Percentiles rank a stretch among this genome's conserved stretches.
Conservation (phyloP, 768 basidiomycete genomes). For the Trametes villosa region DNA sequence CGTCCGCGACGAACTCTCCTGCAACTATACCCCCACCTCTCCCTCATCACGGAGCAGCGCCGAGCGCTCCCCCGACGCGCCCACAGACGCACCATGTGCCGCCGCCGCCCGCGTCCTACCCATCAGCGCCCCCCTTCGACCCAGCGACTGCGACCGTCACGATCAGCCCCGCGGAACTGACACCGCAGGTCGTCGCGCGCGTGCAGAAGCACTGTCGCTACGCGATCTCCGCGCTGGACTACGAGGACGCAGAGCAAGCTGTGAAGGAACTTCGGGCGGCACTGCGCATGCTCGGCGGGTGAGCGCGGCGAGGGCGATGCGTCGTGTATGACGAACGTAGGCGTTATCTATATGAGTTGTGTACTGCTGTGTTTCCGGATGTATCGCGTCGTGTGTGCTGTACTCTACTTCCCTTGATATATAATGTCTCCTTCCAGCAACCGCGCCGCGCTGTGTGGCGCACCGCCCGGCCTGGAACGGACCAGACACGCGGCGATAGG, state of each 20-base stretch:
- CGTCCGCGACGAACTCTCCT: conserved; percentile 24
- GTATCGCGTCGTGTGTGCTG: not conserved
- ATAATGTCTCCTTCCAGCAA: not conserved
- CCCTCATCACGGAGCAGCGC: conserved; percentile 18
- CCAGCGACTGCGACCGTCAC: conserved; percentile 25
- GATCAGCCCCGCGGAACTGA: conserved; percentile 48
- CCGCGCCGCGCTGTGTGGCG: not conserved
- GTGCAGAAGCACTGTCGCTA: conserved; percentile 92
- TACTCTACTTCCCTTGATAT: conserved; percentile 8
- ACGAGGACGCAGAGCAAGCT: conserved; percentile 90
- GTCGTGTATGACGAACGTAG: not conserved
- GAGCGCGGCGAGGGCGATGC: not conserved
- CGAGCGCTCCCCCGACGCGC: conserved; percentile 11
- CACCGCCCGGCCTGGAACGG: not conserved
- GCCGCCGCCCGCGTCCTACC: conserved; percentile 14
- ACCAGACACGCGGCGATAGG: too few relatives aligned
- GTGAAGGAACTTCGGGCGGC: conserved; percentile 81
- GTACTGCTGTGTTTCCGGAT: not conserved
- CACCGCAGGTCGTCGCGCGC: conserved; percentile 67
- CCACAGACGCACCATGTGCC: conserved; percentile 15
- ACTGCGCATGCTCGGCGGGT: conserved; percentile 65
- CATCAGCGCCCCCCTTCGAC: conserved; percentile 12
- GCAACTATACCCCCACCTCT: conserved; percentile 16
- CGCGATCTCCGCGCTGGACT: conserved; percentile 94
- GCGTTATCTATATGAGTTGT: conserved; percentile 5